These are phyloP conservation scores for Carex kokanica DNA, from an alignment of 176 grass and related monocot species.

Conservation along the genomic window DNA sequence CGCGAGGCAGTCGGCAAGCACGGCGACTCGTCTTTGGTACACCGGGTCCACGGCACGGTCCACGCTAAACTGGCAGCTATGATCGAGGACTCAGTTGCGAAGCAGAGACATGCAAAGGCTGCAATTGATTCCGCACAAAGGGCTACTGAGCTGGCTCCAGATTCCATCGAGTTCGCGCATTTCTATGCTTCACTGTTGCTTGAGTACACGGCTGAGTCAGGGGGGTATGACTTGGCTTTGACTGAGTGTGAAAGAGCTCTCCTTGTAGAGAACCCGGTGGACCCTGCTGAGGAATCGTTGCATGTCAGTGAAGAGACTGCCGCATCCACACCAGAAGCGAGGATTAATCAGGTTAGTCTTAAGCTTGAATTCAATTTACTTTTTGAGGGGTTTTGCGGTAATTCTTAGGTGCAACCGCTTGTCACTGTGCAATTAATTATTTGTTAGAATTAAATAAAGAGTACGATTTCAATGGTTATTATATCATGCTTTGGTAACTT, in stretches of 20 bases:
- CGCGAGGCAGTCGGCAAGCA: conserved; percentile 50
- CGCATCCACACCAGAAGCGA: conserved; percentile 33
- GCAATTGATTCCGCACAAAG: conserved; percentile 51
- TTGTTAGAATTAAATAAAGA: background rate
- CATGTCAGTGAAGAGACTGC: conserved; percentile 39
- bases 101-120: conserved; percentile 49
- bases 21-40: conserved; percentile 51
- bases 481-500: background rate
- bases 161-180: conserved; percentile 72
- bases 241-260: conserved; percentile 75
- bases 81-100: conserved; percentile 54
- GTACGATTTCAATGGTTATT: background rate
- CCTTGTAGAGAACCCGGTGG: conserved; percentile 40
- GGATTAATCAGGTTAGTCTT: conserved; percentile 35
- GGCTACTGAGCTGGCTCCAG: conserved; percentile 58
- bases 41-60: conserved; percentile 73
- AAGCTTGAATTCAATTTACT: conserved; percentile 12
- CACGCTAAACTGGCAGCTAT: conserved; percentile 4
- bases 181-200: conserved; percentile 68
- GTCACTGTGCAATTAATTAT: background rate
- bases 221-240: conserved; percentile 57
- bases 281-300: conserved; percentile 59
- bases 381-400: background rate
- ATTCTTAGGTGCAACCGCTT: background rate
- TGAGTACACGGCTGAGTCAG: conserved; percentile 42